Evolutionary conservation across 495 filamentous ascomycete species (phyloP), one percentile per base, ranked within the genome.

Genomic region (Aspergillus ostianus): DNA sequence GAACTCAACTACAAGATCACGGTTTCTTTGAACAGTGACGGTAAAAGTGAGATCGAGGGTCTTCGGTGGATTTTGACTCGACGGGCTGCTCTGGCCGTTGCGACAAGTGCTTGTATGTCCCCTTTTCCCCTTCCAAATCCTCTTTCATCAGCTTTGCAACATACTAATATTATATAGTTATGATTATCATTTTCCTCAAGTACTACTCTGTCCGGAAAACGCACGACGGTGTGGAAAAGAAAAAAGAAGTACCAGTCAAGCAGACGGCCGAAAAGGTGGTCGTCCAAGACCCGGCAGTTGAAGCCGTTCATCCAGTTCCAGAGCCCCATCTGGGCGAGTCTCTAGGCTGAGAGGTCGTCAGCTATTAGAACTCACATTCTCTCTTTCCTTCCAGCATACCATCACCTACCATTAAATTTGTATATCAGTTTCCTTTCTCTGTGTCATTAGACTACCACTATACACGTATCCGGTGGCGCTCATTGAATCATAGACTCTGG

Each of bases 1-100:
- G 89, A 96, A 72, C 75, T 97, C 59, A 94, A 93, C 75, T 93
- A 96, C 72, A 93, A 93, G 68, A 97, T 98, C 68, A 92, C 88
- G 9, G 90, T 96, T 29, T 81, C 80, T 15, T 78, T 99, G 45
- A 91, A 90, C 66, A 91, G 89, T 60, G 94, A 97, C 68, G 80
- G 87, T 17, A 92, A 91, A 68, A 92, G 88, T 26, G 91, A 97
- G 64, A 91, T 97, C 48, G 94, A 99, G 71, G 89, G 88, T 2
- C 66, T 99, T 41, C 77, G 94, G 54, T 97, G 93, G 93, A 85
- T 96, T 48, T 76, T 97, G 21, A 97, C 95, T 9, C 78, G 93
- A 51, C 82, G 93, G 41, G 91, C 93, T 19, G 91, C 91, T 6
- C 77, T 93, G 61, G 90, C 92, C 3, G 88, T 98, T 65, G 82